Evolutionary conservation across 345 rosid species (phyloP).

Genomic region (Excoecaria cochinchinensis): DNA sequence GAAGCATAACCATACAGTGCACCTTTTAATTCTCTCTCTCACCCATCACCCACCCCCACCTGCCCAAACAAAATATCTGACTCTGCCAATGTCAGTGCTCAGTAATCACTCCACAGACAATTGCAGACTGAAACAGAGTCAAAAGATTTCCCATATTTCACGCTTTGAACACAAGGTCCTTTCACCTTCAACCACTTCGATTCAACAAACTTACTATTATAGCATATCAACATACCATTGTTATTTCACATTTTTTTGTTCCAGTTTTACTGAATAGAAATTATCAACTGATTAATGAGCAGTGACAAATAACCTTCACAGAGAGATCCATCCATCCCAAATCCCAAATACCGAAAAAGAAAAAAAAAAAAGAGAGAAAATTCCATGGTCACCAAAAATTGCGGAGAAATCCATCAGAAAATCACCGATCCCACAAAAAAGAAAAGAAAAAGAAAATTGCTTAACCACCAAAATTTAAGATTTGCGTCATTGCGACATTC

Average conservation of each 20-base stretch:
- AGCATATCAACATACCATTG: background rate
- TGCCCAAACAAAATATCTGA: slow-evolving; percentile 1
- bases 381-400: too few relatives aligned
- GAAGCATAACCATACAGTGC: slow-evolving; percentile 1
- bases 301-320: background rate
- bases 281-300: background rate
- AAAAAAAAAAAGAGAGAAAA: too few relatives aligned
- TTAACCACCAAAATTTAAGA: background rate
- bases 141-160: background rate
- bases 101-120: slow-evolving; percentile 6
- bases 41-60: background rate
- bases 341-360: too few relatives aligned
- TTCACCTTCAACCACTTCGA: background rate
- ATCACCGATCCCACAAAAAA: background rate
- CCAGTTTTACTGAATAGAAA: too few relatives aligned
- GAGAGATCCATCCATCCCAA: background rate
- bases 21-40: slow-evolving; percentile 9
- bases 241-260: too few relatives aligned
- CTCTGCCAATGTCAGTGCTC: slow-evolving; percentile 20
- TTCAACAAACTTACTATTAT: background rate
- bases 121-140: background rate
- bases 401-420: background rate
- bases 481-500: too few relatives aligned
- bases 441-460: background rate
- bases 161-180: background rate